Base-by-base conservation (phyloP, 2,329 filamentous ascomycete species). In the Colletotrichum sp. region DNA sequence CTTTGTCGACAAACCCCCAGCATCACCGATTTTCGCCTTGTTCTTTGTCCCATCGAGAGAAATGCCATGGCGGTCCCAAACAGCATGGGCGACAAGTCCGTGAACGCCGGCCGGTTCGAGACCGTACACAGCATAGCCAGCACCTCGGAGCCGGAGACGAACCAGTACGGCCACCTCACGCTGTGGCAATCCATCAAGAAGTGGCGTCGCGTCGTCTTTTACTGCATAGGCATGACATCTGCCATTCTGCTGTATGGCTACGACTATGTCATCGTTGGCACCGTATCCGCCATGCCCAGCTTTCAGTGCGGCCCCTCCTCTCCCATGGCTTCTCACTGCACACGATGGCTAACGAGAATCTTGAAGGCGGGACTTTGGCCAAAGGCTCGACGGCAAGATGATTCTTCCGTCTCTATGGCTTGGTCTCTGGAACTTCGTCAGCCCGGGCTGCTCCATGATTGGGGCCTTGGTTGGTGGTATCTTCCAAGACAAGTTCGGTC, bases 351-450 rank as follows among this genome's bases (percentile, higher is more conserved):
- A 65, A 76, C n/a, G 21, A 18, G 36, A 13, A 16, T 39, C 24
- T 9, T 21, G 28, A 32, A 82, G 80, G 70, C 71, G 59, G n/a
- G 82, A 86, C 64, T 87, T 84, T 69, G 85, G 85, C 59, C 78
- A 80, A 24, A 76, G 78, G 3, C 80, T 82, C 52, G 72, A 82
- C 15, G 79, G 78, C n/a, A 70, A 79, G 34, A 81, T 82, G 55
- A 87, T 85, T 52, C 83, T 87, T 24, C 86, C 87, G 0, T 85
- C 86, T 2, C 79, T 84, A 24, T 88, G 87, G 87, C 81, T 88
- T 9, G 84, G 86, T 1, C 80, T 89, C 16, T 88, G 87, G 87
- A 85, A 84, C 59, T 84, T 85, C 26, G 81, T 84, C 8, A 83
- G 83, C 28, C 84, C 85, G 0, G 78, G 87, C 16, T 86, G 85